Evolutionary conservation across 345 rosid species (phyloP).

Genomic region (Durio zibethinus): DNA sequence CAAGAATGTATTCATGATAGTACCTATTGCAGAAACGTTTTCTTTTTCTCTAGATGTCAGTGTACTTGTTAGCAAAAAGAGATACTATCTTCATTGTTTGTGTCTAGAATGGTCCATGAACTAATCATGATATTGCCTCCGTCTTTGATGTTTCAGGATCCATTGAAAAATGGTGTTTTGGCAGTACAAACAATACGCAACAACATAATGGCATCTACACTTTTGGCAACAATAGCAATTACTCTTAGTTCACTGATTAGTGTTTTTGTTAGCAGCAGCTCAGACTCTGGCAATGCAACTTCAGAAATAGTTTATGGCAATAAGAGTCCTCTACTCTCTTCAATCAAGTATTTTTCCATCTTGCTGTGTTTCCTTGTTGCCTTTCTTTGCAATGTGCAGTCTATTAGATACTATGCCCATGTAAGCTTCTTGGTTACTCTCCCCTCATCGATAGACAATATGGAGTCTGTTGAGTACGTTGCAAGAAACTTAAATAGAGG

Average conservation of each 20-base stretch:
- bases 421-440: conserved; percentile 75
- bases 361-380: conserved; percentile 83
- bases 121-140: background rate
- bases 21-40: background rate
- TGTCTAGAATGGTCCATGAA: background rate
- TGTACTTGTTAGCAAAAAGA: too few species aligned
- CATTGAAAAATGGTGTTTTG: conserved; percentile 78
- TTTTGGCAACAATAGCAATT: conserved; percentile 87
- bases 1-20: background rate
- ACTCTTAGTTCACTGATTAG: conserved; percentile 84
- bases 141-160: conserved; percentile 51
- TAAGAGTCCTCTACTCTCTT: conserved; percentile 47
- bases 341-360: conserved; percentile 80
- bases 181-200: conserved; percentile 89
- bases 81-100: background rate
- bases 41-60: conserved; percentile 1
- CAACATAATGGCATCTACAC: conserved; percentile 97
- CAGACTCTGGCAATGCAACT: conserved; percentile 37
- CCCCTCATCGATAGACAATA: conserved; percentile 51
- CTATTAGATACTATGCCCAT: conserved; percentile 86
- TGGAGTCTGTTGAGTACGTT: conserved; percentile 60
- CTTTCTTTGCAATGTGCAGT: conserved; percentile 89
- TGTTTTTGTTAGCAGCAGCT: conserved; percentile 73
- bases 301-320: conserved; percentile 59
- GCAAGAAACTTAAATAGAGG: conserved; percentile 84